Base-by-base conservation (phyloP, 2,329 filamentous ascomycete species). In the Bipolaris victoriae region DNA sequence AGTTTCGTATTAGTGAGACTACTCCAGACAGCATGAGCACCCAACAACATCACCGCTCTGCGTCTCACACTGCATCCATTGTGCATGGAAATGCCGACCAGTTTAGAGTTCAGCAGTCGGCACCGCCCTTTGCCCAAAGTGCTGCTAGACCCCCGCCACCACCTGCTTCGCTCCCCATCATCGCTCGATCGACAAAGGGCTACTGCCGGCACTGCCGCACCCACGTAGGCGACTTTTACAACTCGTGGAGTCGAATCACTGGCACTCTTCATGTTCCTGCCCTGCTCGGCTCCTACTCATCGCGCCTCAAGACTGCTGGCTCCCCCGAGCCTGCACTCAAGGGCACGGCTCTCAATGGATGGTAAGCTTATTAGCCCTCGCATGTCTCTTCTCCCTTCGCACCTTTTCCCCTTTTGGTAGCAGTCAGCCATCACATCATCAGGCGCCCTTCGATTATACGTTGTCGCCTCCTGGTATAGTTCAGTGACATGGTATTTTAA, bases 181-280 rank as follows among this genome's bases (percentile, higher is more conserved):
- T 31, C 29, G 29, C 10, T 31, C 64, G 64, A 20, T 70, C 72
- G 26, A 71, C 69, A 18, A 63, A 58, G 47, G 74, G 58, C 57
- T 63, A 66, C 50, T 77, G 75, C 67, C 64, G 61, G 39, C 65
- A 55, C 18, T 77, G 76, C 61, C 44, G 58, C 5, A 46, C 49
- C 47, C 49, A 54, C 7, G 55, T 76, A 49, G 76, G 73, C 52
- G 66, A 76, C 16, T 78, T 76, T 59, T 76, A 69, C 62, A 77
- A 78, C 56, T 67, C 66, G 52, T 78, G 73, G 73, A 59, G 66
- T 60, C 67, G 66, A 52, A 58, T 76, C 54, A 76, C 75, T 24
- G 58, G 65, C 33, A 68, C 65, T 47, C 77, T 76, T 58, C 76
- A 71, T 55, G 63, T 74, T 29, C 76, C 76, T 33, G 61, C 72